Conservation (phyloP, 1,284 basidiomycete species). For the Microbotryomycetes sp. region DNA sequence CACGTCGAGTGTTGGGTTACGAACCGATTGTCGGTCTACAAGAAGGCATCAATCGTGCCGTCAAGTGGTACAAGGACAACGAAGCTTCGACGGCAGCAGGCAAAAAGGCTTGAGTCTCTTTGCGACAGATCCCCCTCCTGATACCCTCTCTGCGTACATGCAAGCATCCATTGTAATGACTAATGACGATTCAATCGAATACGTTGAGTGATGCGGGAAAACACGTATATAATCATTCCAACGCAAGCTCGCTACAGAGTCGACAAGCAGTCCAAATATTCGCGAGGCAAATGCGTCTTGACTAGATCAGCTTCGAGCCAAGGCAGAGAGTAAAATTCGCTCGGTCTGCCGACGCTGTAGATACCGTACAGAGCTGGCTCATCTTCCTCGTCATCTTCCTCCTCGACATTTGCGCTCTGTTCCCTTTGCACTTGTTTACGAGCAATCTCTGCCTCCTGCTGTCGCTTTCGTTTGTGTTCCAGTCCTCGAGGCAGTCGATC, state of each 20-base stretch:
- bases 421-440: not conserved
- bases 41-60: constrained; percentile 74
- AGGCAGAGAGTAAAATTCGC: constrained; percentile 19
- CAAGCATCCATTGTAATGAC: too few species aligned
- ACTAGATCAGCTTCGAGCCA: constrained; percentile 15
- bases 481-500: constrained; percentile 11
- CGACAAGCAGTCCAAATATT: constrained; percentile 18
- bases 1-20: constrained; percentile 83
- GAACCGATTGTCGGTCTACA: constrained; percentile 83
- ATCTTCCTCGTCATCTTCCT: constrained; percentile 1
- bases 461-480: not conserved
- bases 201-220: too few species aligned
- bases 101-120: not conserved
- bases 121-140: too few species aligned
- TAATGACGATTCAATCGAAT: too few species aligned
- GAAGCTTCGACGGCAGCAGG: not conserved
- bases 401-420: not conserved
- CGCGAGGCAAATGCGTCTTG: constrained; percentile 18
- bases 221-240: too few species aligned
- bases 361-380: constrained; percentile 12
- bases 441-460: not conserved
- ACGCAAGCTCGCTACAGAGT: constrained; percentile 4
- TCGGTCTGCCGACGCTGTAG: constrained; percentile 19
- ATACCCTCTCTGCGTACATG: too few species aligned
- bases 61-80: constrained; percentile 42